phyloP scores from a whole-genome alignment of 805 yeast species.

The Brettanomyces nanus region DNA sequence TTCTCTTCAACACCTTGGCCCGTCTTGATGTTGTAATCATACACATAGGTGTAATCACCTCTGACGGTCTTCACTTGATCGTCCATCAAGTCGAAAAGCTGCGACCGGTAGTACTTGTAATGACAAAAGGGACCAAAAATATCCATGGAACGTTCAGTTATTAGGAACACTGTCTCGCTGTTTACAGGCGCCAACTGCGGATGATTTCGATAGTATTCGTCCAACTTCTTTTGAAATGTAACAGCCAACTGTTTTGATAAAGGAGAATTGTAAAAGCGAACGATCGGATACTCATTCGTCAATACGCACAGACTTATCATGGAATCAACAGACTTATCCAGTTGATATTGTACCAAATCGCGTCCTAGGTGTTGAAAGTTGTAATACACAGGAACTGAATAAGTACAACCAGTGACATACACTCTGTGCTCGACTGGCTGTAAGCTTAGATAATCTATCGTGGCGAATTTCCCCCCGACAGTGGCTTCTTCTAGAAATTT shows the following conservation, averaged over 20 bases:
- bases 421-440: slow-evolving; percentile 64
- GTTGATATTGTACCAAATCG: slow-evolving; percentile 44
- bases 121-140: slow-evolving; percentile 77
- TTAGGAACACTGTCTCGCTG: slow-evolving; percentile 50
- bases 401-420: slow-evolving; percentile 54
- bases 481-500: slow-evolving; percentile 1
- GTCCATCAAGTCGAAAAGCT: slow-evolving; percentile 65
- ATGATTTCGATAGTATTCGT: slow-evolving; percentile 64
- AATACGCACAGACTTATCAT: slow-evolving; percentile 66
- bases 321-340: slow-evolving; percentile 51
- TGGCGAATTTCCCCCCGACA: slow-evolving; percentile 9
- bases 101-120: slow-evolving; percentile 86
- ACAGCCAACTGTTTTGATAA: slow-evolving; percentile 51
- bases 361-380: slow-evolving; percentile 51
- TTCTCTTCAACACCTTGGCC: slow-evolving; percentile 21
- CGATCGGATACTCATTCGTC: slow-evolving; percentile 83
- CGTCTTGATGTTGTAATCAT: slow-evolving; percentile 20
- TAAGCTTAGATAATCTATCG: slow-evolving; percentile 37
- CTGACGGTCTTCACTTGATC: slow-evolving; percentile 16
- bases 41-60: slow-evolving; percentile 19
- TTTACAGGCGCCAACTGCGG: slow-evolving; percentile 52
- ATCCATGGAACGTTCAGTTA: slow-evolving; percentile 81
- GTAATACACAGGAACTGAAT: slow-evolving; percentile 67
- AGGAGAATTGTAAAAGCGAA: slow-evolving; percentile 61
- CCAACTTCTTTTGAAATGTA: slow-evolving; percentile 62